These are phyloP conservation scores for Solanum pennellii DNA, from an alignment of 257 asterid species.

Conservation along the genomic window DNA sequence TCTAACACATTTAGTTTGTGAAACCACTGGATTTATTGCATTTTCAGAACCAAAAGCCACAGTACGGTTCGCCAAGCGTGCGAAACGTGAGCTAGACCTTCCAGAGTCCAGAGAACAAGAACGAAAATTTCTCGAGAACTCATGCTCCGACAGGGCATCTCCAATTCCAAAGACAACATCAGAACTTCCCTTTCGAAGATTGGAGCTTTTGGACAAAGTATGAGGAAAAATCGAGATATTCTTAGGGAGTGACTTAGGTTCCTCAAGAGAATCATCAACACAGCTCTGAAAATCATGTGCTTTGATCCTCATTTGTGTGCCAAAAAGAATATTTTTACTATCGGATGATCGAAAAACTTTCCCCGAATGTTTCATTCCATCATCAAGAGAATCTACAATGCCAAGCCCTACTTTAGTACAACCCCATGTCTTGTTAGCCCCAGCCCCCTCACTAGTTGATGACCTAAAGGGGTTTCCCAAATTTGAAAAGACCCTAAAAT, in stretches of 20 bases:
- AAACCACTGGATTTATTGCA: slow-evolving; percentile 11
- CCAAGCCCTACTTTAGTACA: slow-evolving; percentile 75
- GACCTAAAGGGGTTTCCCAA: slow-evolving; percentile 67
- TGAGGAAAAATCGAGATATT: slow-evolving; percentile 36
- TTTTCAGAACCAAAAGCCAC: slow-evolving; percentile 21
- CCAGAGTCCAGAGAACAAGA: slow-evolving; percentile 70
- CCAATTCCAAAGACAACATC: slow-evolving; percentile 65
- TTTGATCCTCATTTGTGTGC: slow-evolving; percentile 42
- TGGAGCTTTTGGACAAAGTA: slow-evolving; percentile 17
- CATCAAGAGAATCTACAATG: slow-evolving; percentile 71
- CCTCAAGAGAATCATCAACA: slow-evolving; percentile 22
- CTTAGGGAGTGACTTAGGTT: slow-evolving; percentile 56
- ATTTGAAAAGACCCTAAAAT: slow-evolving; percentile 61
- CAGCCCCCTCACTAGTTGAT: slow-evolving; percentile 29
- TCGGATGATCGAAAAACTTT: slow-evolving; percentile 28
- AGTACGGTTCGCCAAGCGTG: slow-evolving; percentile 30
- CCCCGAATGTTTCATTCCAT: slow-evolving; percentile 24
- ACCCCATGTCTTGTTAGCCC: slow-evolving; percentile 53
- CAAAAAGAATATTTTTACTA: slow-evolving; percentile 51
- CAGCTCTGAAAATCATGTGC: slow-evolving; percentile 21
- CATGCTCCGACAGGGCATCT: slow-evolving; percentile 22
- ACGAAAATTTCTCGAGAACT: slow-evolving; percentile 14
- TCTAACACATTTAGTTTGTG: neutral
- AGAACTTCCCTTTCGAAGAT: slow-evolving; percentile 31
- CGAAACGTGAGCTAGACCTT: slow-evolving; percentile 26